Conservation (phyloP, 176 grass and related monocot species). For the Echinochloa phyllopogon region DNA sequence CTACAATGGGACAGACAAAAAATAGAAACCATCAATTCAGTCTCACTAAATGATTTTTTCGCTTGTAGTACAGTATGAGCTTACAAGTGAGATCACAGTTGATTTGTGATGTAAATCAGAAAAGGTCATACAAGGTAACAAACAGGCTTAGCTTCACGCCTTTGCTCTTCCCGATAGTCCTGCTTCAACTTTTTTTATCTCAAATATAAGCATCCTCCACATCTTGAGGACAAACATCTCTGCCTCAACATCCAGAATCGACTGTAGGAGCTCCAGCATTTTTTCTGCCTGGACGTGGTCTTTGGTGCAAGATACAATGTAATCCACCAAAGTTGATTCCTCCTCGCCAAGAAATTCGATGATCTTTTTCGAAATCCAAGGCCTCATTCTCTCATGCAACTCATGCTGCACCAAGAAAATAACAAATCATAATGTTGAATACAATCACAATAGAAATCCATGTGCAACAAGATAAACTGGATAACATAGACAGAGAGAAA, state of each 20-base stretch:
- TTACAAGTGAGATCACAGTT: constrained; percentile 39
- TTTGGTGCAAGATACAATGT: constrained; percentile 92
- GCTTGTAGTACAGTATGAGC: constrained; percentile 35
- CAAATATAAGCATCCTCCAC: constrained; percentile 99
- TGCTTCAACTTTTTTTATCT: constrained; percentile 95
- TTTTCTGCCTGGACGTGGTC: constrained; percentile 91
- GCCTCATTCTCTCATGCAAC: constrained; percentile 95
- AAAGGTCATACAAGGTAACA: constrained; percentile 45
- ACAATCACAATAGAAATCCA: constrained; percentile 21
- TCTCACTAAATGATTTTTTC: constrained; percentile 24
- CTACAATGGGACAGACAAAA: constrained; percentile 11
- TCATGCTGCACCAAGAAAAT: constrained; percentile 63
- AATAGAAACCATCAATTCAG: constrained; percentile 32
- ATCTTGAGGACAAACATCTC: constrained; percentile 99
- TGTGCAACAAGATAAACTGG: not conserved
- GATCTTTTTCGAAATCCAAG: constrained; percentile 99
- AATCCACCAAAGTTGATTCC: constrained; percentile 96
- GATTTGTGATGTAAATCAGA: constrained; percentile 28
- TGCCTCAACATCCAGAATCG: constrained; percentile 91
- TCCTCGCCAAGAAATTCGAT: constrained; percentile 98
- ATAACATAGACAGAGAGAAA: not conserved
- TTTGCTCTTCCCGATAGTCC: constrained; percentile 62
- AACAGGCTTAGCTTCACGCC: constrained; percentile 41
- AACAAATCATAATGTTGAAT: constrained; percentile 18
- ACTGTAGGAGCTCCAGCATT: constrained; percentile 89